Percentiles rank a stretch among this genome's conserved stretches.
Evolutionary conservation across 2,329 filamentous ascomycete species (phyloP).

Genomic region (Pestalotiopsis sp.): DNA sequence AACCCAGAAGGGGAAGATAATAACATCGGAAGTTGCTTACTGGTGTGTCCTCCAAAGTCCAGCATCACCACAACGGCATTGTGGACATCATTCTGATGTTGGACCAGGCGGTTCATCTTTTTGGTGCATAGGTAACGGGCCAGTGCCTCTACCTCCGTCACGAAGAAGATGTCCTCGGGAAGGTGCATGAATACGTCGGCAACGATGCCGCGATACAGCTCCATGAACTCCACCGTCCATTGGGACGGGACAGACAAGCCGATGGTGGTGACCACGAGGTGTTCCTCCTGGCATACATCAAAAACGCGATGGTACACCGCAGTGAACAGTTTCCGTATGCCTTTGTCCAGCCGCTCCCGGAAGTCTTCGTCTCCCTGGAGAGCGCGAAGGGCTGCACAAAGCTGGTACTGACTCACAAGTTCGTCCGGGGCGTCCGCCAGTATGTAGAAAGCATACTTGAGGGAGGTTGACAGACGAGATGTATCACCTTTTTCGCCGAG

Average conservation of each 20-base stretch:
- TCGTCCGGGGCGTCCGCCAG: conserved; percentile 13
- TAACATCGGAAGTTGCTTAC: no score
- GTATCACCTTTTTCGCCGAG: conserved; percentile 14
- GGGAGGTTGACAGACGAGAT: conserved; percentile 11
- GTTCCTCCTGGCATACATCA: conserved; percentile 4
- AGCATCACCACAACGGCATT: conserved; percentile 16
- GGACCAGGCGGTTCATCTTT: conserved; percentile 4
- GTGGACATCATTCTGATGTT: background rate
- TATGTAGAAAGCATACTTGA: conserved; percentile 18
- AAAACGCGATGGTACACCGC: conserved; percentile 9
- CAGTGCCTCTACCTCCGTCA: conserved; percentile 18
- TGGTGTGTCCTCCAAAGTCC: conserved; percentile 19
- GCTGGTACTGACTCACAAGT: conserved; percentile 14
- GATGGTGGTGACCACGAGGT: conserved; percentile 13
- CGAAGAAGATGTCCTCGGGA: conserved; percentile 7
- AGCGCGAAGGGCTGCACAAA: background rate
- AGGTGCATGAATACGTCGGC: conserved; percentile 3
- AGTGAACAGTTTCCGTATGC: conserved; percentile 14
- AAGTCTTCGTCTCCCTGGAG: conserved; percentile 6
- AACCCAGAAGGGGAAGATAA: conserved; percentile 9
- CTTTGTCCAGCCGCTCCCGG: conserved; percentile 9
- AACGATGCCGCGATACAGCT: conserved; percentile 16
- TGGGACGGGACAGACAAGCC: conserved; percentile 19
- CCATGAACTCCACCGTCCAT: conserved; percentile 19
- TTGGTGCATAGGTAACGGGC: conserved; percentile 15